Evolutionary conservation across 2,329 filamentous ascomycete genomes (phyloP).

Genomic region (Blastomyces silverae): DNA sequence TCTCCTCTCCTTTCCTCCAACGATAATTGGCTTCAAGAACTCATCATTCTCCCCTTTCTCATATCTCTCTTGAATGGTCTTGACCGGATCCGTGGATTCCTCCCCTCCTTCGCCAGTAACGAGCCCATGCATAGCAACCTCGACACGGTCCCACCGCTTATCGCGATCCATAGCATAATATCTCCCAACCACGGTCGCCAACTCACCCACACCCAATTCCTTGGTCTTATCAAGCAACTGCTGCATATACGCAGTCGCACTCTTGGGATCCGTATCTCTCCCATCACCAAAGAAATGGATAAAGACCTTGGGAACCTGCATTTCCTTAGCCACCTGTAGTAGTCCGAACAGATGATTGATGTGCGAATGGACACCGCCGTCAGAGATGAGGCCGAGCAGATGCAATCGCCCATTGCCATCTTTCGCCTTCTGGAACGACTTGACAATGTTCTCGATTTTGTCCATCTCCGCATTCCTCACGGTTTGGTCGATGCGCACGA

Average conservation of each 20-base stretch:
- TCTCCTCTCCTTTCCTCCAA: constrained; percentile 76
- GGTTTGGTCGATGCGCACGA: constrained; percentile 89
- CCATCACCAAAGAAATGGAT: constrained; percentile 99
- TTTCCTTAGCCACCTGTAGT: constrained; percentile 81
- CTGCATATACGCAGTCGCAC: constrained; percentile 78
- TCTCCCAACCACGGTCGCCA: constrained; percentile 87
- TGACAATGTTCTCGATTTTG: constrained; percentile 68
- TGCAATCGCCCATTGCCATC: constrained; percentile 87
- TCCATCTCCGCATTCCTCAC: constrained; percentile 78
- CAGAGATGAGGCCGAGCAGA: constrained; percentile 82
- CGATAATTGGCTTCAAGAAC: constrained; percentile 96
- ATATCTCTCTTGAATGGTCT: constrained; percentile 82
- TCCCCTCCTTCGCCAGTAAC: constrained; percentile 75
- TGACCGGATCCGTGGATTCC: constrained; percentile 72
- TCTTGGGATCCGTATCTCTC: constrained; percentile 96
- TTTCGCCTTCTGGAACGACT: constrained; percentile 71
- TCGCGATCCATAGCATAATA: constrained; percentile 99
- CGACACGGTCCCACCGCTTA: constrained; percentile 95
- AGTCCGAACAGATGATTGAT: constrained; percentile 87
- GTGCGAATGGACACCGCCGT: constrained; percentile 95
- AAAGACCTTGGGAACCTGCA: constrained; percentile 81
- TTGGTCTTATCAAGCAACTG: constrained; percentile 71
- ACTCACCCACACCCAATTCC: constrained; percentile 77
- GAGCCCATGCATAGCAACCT: constrained; percentile 81
- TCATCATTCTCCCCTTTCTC: constrained; percentile 85